phyloP scores from a whole-genome alignment of 1,284 basidiomycete genomes.

The Trametes versicolor region DNA sequence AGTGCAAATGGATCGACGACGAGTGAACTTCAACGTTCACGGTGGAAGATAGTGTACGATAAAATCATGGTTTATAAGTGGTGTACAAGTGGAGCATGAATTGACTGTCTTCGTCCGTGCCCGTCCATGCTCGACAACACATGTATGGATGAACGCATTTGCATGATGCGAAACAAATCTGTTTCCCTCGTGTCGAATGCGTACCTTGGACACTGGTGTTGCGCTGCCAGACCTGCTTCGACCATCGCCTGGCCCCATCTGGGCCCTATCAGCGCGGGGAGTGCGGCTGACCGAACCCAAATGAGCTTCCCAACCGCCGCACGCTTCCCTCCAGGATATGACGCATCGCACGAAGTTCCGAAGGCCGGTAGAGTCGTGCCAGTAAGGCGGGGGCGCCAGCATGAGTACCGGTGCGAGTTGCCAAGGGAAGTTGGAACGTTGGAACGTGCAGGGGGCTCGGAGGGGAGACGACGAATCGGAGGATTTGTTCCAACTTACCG shows the following conservation, averaged over 20 bases:
- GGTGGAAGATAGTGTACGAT: neutral
- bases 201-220: too few relatives aligned
- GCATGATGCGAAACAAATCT: too few relatives aligned
- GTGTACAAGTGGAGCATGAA: too few relatives aligned
- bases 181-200: too few relatives aligned
- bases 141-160: too few relatives aligned
- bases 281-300: neutral
- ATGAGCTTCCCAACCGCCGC: conserved; percentile 1
- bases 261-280: neutral
- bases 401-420: neutral
- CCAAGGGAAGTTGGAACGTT: neutral
- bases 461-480: neutral
- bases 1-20: conserved; percentile 13
- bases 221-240: neutral
- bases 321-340: conserved; percentile 3
- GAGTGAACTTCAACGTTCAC: neutral
- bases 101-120: too few relatives aligned
- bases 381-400: neutral
- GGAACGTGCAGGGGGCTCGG: neutral
- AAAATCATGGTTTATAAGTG: too few relatives aligned
- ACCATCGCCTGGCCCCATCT: neutral
- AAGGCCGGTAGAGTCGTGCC: neutral
- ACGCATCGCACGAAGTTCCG: neutral
- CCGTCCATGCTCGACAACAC: too few relatives aligned
- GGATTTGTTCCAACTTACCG: conserved; percentile 17